These are phyloP conservation scores for Solanum chacoense DNA, from an alignment of 305 asterid genomes.

Conservation along the genomic window DNA sequence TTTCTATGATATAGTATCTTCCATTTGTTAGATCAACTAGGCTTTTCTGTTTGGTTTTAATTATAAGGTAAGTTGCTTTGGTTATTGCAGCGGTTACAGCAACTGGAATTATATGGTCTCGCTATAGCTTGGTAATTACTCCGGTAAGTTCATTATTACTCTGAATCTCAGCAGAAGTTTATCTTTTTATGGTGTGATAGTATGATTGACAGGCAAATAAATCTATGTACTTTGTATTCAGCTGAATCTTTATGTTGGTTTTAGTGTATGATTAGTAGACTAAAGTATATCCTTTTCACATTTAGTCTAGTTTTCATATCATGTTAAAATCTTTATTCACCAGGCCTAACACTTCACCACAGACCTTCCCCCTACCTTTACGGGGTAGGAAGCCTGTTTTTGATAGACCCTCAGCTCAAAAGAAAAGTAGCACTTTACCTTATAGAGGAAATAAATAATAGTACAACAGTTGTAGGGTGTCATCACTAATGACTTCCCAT, in stretches of 20 bases:
- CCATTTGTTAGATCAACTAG: background rate
- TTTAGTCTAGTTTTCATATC: background rate
- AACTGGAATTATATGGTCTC: slow-evolving; percentile 82
- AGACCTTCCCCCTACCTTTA: background rate
- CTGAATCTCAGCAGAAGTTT: background rate
- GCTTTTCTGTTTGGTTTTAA: background rate
- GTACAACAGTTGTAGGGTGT: background rate
- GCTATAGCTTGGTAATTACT: slow-evolving; percentile 79
- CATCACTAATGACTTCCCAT: background rate
- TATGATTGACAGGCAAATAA: background rate
- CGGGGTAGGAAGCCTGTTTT: background rate
- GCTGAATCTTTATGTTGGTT: background rate
- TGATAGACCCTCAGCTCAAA: background rate
- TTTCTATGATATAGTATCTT: background rate
- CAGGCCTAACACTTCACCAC: background rate
- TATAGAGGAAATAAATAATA: background rate
- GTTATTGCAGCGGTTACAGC: slow-evolving; percentile 63
- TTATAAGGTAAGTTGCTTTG: background rate
- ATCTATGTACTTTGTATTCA: background rate
- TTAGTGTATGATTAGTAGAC: background rate
- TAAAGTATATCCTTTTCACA: background rate
- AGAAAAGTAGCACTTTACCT: background rate
- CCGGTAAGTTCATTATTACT: slow-evolving; percentile 47
- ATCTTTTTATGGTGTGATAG: background rate
- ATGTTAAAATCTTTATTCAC: background rate